phyloP scores from a whole-genome alignment of 1,284 basidiomycete species.

The Xerocomus minutiporus region DNA sequence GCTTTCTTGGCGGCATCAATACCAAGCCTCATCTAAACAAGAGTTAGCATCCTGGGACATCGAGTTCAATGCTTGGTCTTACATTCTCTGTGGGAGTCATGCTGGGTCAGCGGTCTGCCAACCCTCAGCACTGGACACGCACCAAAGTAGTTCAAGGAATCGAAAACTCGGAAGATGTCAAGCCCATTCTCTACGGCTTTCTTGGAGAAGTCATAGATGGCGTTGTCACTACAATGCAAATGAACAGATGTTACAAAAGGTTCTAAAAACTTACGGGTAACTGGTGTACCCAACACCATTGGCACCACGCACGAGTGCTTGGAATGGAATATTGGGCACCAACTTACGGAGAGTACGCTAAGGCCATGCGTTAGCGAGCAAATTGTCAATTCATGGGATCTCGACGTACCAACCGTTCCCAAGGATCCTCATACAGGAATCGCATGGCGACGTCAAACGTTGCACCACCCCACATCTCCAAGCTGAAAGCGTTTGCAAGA shows the following conservation, averaged over 20 bases:
- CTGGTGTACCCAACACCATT: conserved; percentile 99
- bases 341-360: conserved; percentile 90
- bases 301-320: conserved; percentile 97
- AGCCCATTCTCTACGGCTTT: conserved; percentile 98
- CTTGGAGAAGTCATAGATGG: conserved; percentile 98
- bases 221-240: conserved; percentile 74
- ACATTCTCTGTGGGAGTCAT: conserved; percentile 54
- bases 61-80: conserved; percentile 16
- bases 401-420: conserved; percentile 84
- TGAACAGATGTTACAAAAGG: conserved; percentile 7
- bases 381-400: neutral
- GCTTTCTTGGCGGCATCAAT: conserved; percentile 99
- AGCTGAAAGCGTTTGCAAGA: conserved; percentile 90
- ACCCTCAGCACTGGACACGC: conserved; percentile 30
- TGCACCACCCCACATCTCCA: conserved; percentile 99
- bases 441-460: conserved; percentile 99
- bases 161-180: conserved; percentile 99
- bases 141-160: conserved; percentile 98
- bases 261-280: conserved; percentile 75
- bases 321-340: conserved; percentile 98
- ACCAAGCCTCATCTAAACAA: conserved; percentile 80
- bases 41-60: conserved; percentile 12
- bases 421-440: conserved; percentile 99
- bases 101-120: conserved; percentile 8
- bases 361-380: conserved; percentile 9